Conservation (phyloP, 139 green algal species). For the Pseudopediastrum boryanum region DNA sequence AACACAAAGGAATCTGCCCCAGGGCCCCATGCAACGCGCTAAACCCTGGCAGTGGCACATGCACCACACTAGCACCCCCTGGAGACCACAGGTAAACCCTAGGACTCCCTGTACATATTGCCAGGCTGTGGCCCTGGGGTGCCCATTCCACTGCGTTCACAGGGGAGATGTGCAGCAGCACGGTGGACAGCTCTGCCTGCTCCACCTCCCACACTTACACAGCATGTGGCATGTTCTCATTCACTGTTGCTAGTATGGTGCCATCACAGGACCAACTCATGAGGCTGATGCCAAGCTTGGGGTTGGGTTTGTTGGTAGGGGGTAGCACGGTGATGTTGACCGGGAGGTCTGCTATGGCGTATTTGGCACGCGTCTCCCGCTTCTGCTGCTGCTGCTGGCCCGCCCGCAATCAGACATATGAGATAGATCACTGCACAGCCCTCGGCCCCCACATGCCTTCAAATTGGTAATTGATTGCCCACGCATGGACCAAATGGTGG, state of each 20-base stretch:
- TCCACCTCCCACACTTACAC: conserved; percentile 86
- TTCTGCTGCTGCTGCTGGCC: conserved; percentile 23
- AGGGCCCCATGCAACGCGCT: conserved; percentile 66
- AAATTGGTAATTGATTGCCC: too few species aligned
- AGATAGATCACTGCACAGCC: too few species aligned
- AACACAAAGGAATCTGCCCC: conserved; percentile 58
- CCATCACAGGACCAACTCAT: conserved; percentile 71
- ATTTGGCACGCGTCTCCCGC: conserved; percentile 46
- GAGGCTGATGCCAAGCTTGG: conserved; percentile 67
- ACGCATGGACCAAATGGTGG: too few species aligned
- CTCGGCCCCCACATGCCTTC: too few species aligned
- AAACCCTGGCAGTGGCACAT: conserved; percentile 78
- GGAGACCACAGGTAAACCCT: conserved; percentile 87
- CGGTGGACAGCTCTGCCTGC: conserved; percentile 60
- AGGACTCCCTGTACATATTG: conserved; percentile 50
- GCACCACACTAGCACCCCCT: conserved; percentile 79
- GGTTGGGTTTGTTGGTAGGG: conserved; percentile 64
- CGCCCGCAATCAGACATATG: not conserved
- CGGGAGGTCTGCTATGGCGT: conserved; percentile 66
- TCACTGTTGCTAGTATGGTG: conserved; percentile 71
- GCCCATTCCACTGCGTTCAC: conserved; percentile 68
- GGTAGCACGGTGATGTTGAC: conserved; percentile 48
- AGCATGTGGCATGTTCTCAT: conserved; percentile 70
- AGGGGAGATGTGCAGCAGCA: conserved; percentile 68
- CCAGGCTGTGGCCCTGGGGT: conserved; percentile 56